Conservation (phyloP, 345 rosid genomes). For the Hibiscus mutabilis region DNA sequence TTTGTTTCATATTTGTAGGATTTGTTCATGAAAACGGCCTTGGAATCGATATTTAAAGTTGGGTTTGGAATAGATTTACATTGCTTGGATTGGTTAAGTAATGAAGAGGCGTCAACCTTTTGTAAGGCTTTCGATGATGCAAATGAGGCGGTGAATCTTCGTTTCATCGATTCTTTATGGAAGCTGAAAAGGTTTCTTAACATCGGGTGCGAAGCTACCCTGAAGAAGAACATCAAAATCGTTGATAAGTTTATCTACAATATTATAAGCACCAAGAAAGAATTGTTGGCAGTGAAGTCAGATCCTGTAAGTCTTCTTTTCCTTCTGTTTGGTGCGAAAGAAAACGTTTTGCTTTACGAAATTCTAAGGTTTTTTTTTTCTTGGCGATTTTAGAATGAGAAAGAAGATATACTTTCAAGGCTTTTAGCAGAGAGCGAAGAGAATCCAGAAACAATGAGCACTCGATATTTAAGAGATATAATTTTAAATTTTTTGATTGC, state of each 20-base stretch:
- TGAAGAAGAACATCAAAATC: not conserved
- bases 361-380: no score
- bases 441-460: not conserved
- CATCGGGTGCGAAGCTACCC: not conserved
- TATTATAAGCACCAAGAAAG: not conserved
- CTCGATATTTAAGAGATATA: not conserved
- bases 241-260: not conserved
- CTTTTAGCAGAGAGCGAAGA: not conserved
- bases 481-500: not conserved
- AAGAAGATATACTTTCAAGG: not conserved
- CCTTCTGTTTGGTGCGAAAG: no score
- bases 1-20: no score
- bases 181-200: not conserved
- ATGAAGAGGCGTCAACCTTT: not conserved
- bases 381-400: not conserved
- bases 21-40: not conserved
- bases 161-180: not conserved
- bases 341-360: no score
- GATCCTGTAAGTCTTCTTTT: not conserved
- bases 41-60: not conserved
- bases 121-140: not conserved
- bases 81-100: not conserved
- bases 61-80: not conserved
- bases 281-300: not conserved
- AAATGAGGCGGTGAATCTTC: not conserved